A percentile compares a stretch with the other conserved stretches of the same genome.
Evolutionary conservation across 768 basidiomycete species (phyloP).

Genomic region (Boletus eberwhitei): DNA sequence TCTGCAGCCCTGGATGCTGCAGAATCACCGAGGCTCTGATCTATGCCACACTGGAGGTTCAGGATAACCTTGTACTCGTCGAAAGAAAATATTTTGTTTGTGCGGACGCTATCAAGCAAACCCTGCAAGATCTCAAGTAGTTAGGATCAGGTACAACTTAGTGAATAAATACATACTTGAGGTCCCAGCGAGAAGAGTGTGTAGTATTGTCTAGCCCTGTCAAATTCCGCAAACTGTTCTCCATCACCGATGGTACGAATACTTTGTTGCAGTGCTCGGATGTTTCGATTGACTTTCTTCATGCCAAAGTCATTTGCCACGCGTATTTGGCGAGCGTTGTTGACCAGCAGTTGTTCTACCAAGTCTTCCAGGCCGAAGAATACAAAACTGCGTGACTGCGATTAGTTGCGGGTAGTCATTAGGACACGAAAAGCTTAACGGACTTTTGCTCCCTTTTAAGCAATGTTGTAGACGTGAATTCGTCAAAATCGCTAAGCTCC

Average conservation of each 20-base stretch:
- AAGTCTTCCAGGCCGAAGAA: conserved; percentile 83
- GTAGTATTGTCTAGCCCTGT: conserved; percentile 77
- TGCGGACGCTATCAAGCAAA: conserved; percentile 70
- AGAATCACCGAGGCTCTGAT: conserved; percentile 52
- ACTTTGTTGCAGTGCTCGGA: conserved; percentile 88
- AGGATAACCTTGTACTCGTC: conserved; percentile 94
- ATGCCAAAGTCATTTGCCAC: conserved; percentile 72
- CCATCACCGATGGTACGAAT: conserved; percentile 72
- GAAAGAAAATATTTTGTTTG: conserved; percentile 67
- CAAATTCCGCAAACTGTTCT: conserved; percentile 62
- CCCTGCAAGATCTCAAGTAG: conserved; percentile 42
- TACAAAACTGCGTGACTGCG: conserved; percentile 57
- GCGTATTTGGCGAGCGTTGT: conserved; percentile 67
- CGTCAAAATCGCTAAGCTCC: conserved; percentile 75
- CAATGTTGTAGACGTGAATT: conserved; percentile 58
- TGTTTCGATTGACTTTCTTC: conserved; percentile 83
- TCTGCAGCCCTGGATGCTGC: conserved; percentile 53
- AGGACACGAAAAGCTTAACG: conserved; percentile 25
- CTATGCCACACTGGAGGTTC: conserved; percentile 83
- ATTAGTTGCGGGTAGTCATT: background rate
- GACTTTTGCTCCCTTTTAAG: conserved; percentile 66
- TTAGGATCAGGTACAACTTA: background rate
- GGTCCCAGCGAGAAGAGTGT: conserved; percentile 72
- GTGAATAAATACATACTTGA: conserved; percentile 46
- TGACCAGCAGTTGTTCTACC: conserved; percentile 80